Base-by-base conservation (phyloP, 2,329 filamentous ascomycete genomes). In the Penicillium hesseltinei region DNA sequence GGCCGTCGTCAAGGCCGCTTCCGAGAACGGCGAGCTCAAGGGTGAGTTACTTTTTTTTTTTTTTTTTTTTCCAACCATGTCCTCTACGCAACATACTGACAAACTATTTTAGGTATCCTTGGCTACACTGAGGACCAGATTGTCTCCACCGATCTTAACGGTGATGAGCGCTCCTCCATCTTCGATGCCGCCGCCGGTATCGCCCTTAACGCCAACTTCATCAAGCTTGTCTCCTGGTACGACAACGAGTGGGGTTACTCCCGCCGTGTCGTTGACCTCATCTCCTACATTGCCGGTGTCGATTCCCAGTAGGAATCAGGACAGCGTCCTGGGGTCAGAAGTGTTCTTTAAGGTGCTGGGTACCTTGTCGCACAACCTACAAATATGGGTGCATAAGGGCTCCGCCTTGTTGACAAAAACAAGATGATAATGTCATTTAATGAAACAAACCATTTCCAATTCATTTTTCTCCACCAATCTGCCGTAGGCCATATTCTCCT, bases 181-280 rank as follows among this genome's bases (percentile, higher is more conserved):
- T 97, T 99, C 81, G 94, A 99, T 79, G 92, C 92, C 80, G 96
- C 96, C 89, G 94, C 94, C 62, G 94, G 94, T 86, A 97, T 99
- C 81, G 90, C 92, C 68, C 89, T 99, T 72, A 99, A 97, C 88
- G 81, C 92, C 75, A 92, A 97, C 88, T 97, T 97, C 79, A 88
- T 96, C 86, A 99, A 99, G 90, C 86, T 99, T 63, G 89, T 97
- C 78, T 88, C 88, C 73, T 97, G 93, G 94, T 96, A 96, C 82
- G 92, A 96, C 86, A 97, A 97, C 86, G 93, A 97, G 87, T 97
- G 92, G 92, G 94, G 92, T 75, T 97, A 99, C 89, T 95, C 90
- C 80, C 92, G 92, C 83, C 94, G 90, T 87, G 90, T 92, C 73
- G 82, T 92, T 69, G 90, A 94, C 81, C 89, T 94, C 72, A 75